Conservation (phyloP, 169 alveolate species). For the Plasmodium inui region DNA sequence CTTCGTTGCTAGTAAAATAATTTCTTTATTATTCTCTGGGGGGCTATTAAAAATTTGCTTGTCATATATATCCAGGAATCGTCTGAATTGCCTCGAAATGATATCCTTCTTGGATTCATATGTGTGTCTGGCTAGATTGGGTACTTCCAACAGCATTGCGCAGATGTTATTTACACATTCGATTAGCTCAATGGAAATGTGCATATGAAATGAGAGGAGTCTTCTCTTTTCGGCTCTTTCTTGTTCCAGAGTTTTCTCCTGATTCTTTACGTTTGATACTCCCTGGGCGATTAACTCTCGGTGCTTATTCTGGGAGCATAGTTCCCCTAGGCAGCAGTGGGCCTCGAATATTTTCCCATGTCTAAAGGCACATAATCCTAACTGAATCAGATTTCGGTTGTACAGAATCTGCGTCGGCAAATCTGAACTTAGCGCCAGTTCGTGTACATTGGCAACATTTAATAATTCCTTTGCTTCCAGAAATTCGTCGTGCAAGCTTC, state of each 20-base stretch:
- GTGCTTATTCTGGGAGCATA: conserved; percentile 92
- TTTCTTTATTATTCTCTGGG: conserved; percentile 96
- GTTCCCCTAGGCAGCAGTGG: conserved; percentile 92
- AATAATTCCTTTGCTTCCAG: conserved; percentile 91
- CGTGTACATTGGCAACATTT: conserved; percentile 90
- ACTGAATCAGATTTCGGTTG: conserved; percentile 95
- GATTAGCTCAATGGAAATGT: conserved; percentile 94
- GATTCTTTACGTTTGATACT: conserved; percentile 88
- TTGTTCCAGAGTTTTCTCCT: conserved; percentile 94
- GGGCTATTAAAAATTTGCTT: conserved; percentile 95
- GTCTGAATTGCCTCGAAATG: conserved; percentile 92
- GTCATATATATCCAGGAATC: conserved; percentile 94
- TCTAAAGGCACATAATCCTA: conserved; percentile 97
- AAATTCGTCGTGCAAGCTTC: conserved; percentile 91
- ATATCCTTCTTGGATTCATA: conserved; percentile 79
- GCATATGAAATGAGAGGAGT: conserved; percentile 97
- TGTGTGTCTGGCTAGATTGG: conserved; percentile 90
- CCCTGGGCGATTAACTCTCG: conserved; percentile 97
- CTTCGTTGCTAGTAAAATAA: conserved; percentile 93
- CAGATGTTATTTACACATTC: conserved; percentile 94
- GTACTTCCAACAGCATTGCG: conserved; percentile 93
- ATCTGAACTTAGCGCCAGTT: conserved; percentile 91
- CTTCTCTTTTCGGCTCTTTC: conserved; percentile 96
- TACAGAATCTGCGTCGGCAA: conserved; percentile 93
- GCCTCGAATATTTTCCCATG: conserved; percentile 94